phyloP scores from a whole-genome alignment of 1,139 yeast genomes.

The Yamadazyma triangularis region DNA sequence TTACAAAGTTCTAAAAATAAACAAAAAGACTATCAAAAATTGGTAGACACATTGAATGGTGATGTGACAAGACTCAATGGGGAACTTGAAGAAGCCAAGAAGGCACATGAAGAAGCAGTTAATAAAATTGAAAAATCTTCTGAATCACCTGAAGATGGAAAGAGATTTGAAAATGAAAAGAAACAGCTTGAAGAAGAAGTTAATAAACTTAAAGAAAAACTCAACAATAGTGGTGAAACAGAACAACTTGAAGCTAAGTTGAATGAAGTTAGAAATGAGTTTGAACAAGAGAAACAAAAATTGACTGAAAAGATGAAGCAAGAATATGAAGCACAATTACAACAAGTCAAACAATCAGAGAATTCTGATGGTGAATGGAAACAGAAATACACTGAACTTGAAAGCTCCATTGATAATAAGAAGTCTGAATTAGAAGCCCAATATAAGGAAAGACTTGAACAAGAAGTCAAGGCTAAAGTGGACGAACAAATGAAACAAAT shows the following conservation, averaged over 20 bases:
- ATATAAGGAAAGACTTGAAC: slow-evolving; percentile 15
- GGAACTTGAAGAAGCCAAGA: slow-evolving; percentile 12
- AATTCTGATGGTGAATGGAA: slow-evolving; percentile 8
- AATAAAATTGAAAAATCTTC: no score
- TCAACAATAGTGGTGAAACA: slow-evolving; percentile 8
- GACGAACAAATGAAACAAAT: slow-evolving; percentile 8
- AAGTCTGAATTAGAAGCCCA: slow-evolving; percentile 18
- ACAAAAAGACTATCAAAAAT: slow-evolving; percentile 18
- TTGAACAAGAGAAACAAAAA: slow-evolving; percentile 10
- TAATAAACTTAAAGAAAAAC: slow-evolving; percentile 14
- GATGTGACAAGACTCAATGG: slow-evolving; percentile 15
- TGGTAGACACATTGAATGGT: slow-evolving; percentile 20
- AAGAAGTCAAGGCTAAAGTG: slow-evolving; percentile 3
- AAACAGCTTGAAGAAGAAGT: slow-evolving; percentile 5
- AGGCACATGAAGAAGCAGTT: slow-evolving; percentile 3
- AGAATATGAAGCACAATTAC: slow-evolving; percentile 10
- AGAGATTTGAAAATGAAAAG: slow-evolving; percentile 7
- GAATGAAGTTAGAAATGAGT: slow-evolving; percentile 8
- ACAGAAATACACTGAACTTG: slow-evolving; percentile 14
- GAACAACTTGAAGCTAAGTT: slow-evolving; percentile 11
- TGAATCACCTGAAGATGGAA: slow-evolving; percentile 1
- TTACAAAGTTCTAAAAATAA: slow-evolving; percentile 19
- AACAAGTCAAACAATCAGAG: background rate
- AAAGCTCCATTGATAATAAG: slow-evolving; percentile 14
- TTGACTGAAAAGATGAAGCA: slow-evolving; percentile 2